A percentile compares a stretch with the other conserved stretches of the same genome.
These are phyloP conservation scores for Colletotrichum karsti DNA, from an alignment of 2,329 filamentous ascomycete genomes.

Conservation along the genomic window DNA sequence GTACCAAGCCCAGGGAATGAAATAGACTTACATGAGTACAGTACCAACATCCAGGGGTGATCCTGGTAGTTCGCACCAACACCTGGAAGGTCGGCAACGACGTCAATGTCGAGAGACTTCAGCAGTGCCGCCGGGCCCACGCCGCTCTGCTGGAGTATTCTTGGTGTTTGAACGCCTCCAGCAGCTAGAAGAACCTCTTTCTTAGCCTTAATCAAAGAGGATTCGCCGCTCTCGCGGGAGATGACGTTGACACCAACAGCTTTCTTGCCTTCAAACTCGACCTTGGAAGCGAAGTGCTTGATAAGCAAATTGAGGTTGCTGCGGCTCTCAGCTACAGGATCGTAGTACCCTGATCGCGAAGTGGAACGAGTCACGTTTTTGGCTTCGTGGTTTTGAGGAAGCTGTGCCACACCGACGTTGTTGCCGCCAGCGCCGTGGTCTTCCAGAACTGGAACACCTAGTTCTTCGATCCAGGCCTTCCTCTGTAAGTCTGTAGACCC, in stretches of 20 bases:
- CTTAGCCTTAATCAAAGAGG: constrained; percentile 18
- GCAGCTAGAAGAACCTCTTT: constrained; percentile 52
- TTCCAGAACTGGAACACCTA: constrained; percentile 19
- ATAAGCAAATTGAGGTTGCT: constrained; percentile 48
- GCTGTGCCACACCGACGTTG: constrained; percentile 34
- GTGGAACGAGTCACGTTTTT: constrained; percentile 49
- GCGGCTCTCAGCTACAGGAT: constrained; percentile 41
- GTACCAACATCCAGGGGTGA: constrained; percentile 18
- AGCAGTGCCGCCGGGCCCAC: constrained; percentile 51
- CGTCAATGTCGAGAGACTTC: constrained; percentile 44
- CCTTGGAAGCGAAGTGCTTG: constrained; percentile 38
- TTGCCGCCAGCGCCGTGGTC: constrained; percentile 30
- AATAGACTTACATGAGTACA: constrained; percentile 9
- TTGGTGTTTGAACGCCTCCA: constrained; percentile 48
- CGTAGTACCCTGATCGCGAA: constrained; percentile 37
- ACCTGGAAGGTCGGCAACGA: constrained; percentile 23
- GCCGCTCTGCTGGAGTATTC: constrained; percentile 58
- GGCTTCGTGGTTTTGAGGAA: constrained; percentile 43
- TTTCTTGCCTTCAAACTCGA: constrained; percentile 24
- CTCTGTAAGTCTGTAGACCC: background rate
- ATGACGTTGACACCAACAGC: constrained; percentile 46
- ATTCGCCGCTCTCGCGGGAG: background rate
- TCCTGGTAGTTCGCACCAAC: constrained; percentile 28
- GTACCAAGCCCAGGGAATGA: too few species aligned
- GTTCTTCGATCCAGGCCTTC: constrained; percentile 20